Evolutionary conservation across 176 grass and related monocot genomes (phyloP), one percentile per base, ranked within the genome.

Genomic region (Oryza meridionalis): DNA sequence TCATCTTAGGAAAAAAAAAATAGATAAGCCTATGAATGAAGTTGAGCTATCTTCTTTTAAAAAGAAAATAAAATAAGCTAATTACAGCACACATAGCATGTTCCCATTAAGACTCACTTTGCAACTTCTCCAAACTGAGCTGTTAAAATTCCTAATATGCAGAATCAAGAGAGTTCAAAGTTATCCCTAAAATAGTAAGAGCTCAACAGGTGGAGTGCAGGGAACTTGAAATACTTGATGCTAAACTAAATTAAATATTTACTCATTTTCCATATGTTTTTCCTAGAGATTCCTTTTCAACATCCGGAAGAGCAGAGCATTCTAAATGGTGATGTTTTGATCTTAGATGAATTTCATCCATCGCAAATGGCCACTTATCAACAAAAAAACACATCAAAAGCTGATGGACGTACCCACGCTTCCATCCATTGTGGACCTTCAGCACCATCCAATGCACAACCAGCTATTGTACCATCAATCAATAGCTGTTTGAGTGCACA

Each of bases 381-480:
- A 43, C 9, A 82, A 24, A 51, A 44, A 67, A 70, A 77, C 67
- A 74, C 83, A 87, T 17, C 59, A 14, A 86, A 70, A 79, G 22
- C 65, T 75, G 84, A 82, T 75, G 79, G 73, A 69, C 88, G 38
- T 98, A 95, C 96, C 96, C 96, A 99, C 66, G 96, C 96, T 86
- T 99, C 96, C 96, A 99, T 99, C 96, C 96, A 99, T 81, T 99
- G 96, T 64, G 93, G 93, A 27, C 96, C 96, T 92, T 95, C 93
- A 86, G 86, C 96, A 35, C 93, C 96, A 85, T 96, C 96, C 73
- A 96, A 90, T 45, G 96, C 96, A 77, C 96, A 99, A 31, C 93
- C 96, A 84, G 96, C 93, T 83, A 98, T 89, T 65, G 89, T 93
- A 55, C 93, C 93, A 71, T 95, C 93, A 81, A 95, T 92, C 85